A percentile compares a stretch with the other conserved stretches of the same genome.
These are phyloP conservation scores for Syzygium aqueum DNA, from an alignment of 345 rosid species.

Conservation along the genomic window DNA sequence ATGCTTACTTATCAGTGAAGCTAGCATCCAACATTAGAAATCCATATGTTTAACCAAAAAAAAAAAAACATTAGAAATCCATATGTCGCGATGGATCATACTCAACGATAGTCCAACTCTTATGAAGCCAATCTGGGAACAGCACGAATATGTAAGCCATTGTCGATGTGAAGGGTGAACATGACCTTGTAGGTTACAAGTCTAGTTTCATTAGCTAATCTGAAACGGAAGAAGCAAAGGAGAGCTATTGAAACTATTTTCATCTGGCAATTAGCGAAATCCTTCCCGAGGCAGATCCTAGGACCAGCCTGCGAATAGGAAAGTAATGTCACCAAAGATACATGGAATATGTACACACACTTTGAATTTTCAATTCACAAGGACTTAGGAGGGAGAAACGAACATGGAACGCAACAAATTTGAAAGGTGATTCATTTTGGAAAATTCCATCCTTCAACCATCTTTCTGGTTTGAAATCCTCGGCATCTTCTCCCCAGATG, in stretches of 20 bases:
- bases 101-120: not conserved
- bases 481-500: slow-evolving; percentile 76
- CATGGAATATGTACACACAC: not conserved
- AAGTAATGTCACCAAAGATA: not conserved
- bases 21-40: not conserved
- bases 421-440: slow-evolving; percentile 64
- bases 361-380: not conserved
- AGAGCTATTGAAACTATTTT: slow-evolving; percentile 58
- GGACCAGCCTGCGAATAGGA: slow-evolving; percentile 64
- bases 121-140: slow-evolving; percentile 11
- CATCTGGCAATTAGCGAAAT: slow-evolving; percentile 74
- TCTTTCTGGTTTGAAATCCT: slow-evolving; percentile 63
- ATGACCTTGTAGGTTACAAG: slow-evolving; percentile 39
- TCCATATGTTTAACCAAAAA: too few species aligned
- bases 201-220: slow-evolving; percentile 32
- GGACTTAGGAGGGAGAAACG: not conserved
- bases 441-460: slow-evolving; percentile 62
- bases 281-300: slow-evolving; percentile 68
- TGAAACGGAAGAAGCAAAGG: slow-evolving; percentile 50
- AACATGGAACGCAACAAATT: slow-evolving; percentile 63
- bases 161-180: slow-evolving; percentile 62
- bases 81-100: not conserved
- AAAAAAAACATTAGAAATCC: not conserved
- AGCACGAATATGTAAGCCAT: slow-evolving; percentile 40
- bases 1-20: not conserved